Base-by-base conservation (phyloP, 2,329 filamentous ascomycete species). In the Phialocephala sp. region DNA sequence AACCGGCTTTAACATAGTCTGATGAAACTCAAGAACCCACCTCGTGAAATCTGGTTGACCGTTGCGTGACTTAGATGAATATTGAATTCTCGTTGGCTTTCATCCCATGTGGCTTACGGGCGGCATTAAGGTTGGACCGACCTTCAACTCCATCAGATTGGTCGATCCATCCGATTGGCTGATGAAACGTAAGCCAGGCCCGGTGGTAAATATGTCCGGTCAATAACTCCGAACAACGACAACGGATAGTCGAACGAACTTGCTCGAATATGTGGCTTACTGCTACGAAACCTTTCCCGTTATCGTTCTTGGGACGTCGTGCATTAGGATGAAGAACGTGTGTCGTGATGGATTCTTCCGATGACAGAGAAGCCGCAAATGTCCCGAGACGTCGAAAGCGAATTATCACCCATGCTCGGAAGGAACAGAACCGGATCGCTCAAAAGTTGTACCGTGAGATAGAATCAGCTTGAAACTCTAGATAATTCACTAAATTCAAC, bases 381-480 rank as follows among this genome's bases (percentile, higher is more conserved):
- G 39, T 35, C 27, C 24, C 22, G 2, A 60, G 35, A 35, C 61
- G 47, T n/a, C 62, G 61, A 56, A 78, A 76, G 67, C 73, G 79
- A 47, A 69, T 76, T 36, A 68, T 80, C 18, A 80, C 78, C 8
- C 69, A 74, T 14, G 77, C 78, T 32, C 74, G 79, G 5, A 77
- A 75, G 65, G 73, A 77, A 57, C 79, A 80, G 65, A 80, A 80
- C 54, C 72, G 73, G 15, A 61, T 73, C 14, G 76, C 78, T 11
- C 78, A 80, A 64, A 73, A 73, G 63, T 67, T 73, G 1, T 79
- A 77, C 59, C 73, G 78, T 80, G 70, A 56, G 76, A 54, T 18
- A 32, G 24, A 6, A 14, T 27, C 20, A 20, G 18, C 39, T 32
- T 14, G 27, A 11, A 20, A 27, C 39, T 1, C 18, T 32, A 43